Conservation (phyloP, 192 early-diverging fungal species). For the Gigaspora rosea region DNA sequence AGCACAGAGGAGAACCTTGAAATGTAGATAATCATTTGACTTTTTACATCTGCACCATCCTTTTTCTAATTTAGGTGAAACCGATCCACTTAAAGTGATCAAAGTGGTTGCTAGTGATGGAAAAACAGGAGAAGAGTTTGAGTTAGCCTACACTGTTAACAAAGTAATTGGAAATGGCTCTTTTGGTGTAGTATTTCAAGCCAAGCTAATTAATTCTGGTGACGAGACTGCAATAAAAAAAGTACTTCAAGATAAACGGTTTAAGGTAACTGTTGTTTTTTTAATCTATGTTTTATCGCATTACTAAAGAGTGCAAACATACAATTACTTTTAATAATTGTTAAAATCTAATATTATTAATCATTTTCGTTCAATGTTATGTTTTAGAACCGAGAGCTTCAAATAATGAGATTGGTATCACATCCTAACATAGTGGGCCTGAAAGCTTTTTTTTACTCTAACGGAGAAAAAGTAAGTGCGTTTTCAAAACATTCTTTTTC, state of each 20-base stretch:
- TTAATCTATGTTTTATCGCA: neutral
- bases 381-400: slow-evolving; percentile 83
- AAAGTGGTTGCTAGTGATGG: slow-evolving; percentile 85
- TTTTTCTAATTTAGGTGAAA: slow-evolving; percentile 34
- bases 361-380: too few relatives aligned
- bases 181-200: slow-evolving; percentile 98
- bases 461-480: slow-evolving; percentile 75
- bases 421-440: slow-evolving; percentile 94
- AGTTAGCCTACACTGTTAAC: slow-evolving; percentile 88
- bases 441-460: slow-evolving; percentile 92
- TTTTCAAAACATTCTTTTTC: too few relatives aligned
- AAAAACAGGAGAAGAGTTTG: slow-evolving; percentile 78
- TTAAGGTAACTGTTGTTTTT: slow-evolving; percentile 70
- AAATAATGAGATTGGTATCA: slow-evolving; percentile 89
- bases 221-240: slow-evolving; percentile 97
- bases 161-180: slow-evolving; percentile 97
- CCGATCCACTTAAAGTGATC: slow-evolving; percentile 68
- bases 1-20: neutral
- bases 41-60: neutral
- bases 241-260: slow-evolving; percentile 97
- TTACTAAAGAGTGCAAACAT: neutral
- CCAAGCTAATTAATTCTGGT: slow-evolving; percentile 74
- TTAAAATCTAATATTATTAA: too few relatives aligned
- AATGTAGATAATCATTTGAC: too few relatives aligned
- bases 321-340: neutral